Base-by-base conservation (phyloP, 23 red algal species). In the Gracilariopsis chorda region DNA sequence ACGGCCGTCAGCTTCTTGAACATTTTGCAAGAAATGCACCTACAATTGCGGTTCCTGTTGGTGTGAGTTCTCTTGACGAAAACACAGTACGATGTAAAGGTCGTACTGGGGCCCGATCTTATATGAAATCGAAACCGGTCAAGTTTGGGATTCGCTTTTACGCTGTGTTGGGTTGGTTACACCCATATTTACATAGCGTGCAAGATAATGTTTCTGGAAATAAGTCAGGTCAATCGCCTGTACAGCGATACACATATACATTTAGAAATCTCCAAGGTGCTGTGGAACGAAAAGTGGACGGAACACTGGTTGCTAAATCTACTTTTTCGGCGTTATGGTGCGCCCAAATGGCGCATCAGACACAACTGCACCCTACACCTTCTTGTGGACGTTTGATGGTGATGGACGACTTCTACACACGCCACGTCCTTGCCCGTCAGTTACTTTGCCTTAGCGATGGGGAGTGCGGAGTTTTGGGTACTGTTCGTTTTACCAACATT, bases 101-200 rank as follows among this genome's bases (percentile, higher is more conserved):
- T 28, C 4, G 71, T 10, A 77, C 71, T 4, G 35, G 35, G 3
- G 39, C 34, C 11, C 35, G 47, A 6, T 51, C 71, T 4, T 77
- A 77, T 21, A 77, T 77, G 23, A 73, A 73, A n/a, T 73, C 67
- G 20, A 73, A 73, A 33, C 67, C 67, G 20, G 67, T 73, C 7
- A 45, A 77, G 40, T 77, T 77, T 30, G 71, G 71, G 10, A 77
- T 77, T 29, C 71, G 71, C n/a, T 48, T 48, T 52, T 77, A 52
- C 25, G 71, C 34, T 3, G 47, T 77, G 2, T 33, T 77, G 42
- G 71, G 71, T 7, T 58, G 14, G 53, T 51, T 9, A 4, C 71
- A 77, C 21, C 24, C 71, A 2, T 51, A 77, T 7, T 20, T 77
- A 2, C 36, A 77, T 48, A 51, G 43, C n/a, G 2, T 77, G 2